Conservation (phyloP, 1,284 basidiomycete genomes). For the Marasmius oreades region DNA sequence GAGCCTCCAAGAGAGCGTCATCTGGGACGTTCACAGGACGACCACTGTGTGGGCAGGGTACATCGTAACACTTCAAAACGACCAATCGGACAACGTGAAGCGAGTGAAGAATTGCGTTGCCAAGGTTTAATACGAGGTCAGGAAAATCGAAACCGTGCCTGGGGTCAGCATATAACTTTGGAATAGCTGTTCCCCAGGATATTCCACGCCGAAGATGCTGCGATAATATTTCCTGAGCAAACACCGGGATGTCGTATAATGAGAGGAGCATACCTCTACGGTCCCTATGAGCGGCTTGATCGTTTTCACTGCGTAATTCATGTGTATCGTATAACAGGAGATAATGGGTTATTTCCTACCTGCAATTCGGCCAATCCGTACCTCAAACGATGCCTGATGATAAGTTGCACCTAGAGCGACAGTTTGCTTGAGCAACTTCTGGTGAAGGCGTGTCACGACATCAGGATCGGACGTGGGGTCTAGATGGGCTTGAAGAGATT, state of each 20-base stretch:
- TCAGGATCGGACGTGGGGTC: slow-evolving; percentile 22
- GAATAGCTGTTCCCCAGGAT: slow-evolving; percentile 39
- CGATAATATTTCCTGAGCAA: slow-evolving; percentile 17
- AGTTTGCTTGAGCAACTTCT: slow-evolving; percentile 33
- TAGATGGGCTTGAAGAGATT: slow-evolving; percentile 32
- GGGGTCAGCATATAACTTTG: slow-evolving; percentile 14
- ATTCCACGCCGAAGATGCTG: slow-evolving; percentile 46
- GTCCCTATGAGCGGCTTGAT: slow-evolving; percentile 42
- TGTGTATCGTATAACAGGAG: neutral
- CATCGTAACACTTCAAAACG: slow-evolving; percentile 32
- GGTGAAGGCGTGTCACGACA: slow-evolving; percentile 21
- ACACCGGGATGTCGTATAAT: neutral
- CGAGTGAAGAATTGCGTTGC: slow-evolving; percentile 31
- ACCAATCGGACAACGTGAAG: slow-evolving; percentile 32
- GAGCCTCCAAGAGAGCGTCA: slow-evolving; percentile 23
- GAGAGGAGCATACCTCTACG: slow-evolving; percentile 19
- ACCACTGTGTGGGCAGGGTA: slow-evolving; percentile 9
- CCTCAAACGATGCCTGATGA: slow-evolving; percentile 44
- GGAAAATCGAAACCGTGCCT: slow-evolving; percentile 20
- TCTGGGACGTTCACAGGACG: slow-evolving; percentile 24
- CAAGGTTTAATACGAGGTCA: slow-evolving; percentile 31
- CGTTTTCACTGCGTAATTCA: slow-evolving; percentile 33
- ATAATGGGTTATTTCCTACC: slow-evolving; percentile 25
- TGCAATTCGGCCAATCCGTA: slow-evolving; percentile 42
- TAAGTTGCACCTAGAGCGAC: slow-evolving; percentile 40